phyloP scores from a whole-genome alignment of 805 yeast species.

The Danielia oregonensis region DNA sequence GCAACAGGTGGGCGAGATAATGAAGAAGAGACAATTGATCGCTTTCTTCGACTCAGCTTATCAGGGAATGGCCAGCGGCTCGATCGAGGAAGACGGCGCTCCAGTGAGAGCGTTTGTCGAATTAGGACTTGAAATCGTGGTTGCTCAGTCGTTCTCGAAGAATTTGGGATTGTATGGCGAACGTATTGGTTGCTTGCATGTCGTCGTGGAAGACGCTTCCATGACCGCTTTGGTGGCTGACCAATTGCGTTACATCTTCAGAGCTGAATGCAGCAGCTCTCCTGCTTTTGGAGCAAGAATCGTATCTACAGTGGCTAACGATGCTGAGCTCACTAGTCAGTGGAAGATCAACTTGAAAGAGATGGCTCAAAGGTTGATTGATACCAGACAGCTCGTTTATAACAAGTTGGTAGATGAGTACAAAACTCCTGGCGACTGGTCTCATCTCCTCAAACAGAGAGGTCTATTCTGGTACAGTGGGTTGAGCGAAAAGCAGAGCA shows the following conservation, averaged over 20 bases:
- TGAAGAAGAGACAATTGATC: neutral
- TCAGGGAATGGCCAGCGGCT: neutral
- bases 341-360: neutral
- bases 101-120: neutral
- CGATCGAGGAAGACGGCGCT: neutral
- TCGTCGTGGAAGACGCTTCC: neutral
- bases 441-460: neutral
- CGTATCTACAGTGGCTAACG: neutral
- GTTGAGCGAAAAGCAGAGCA: neutral
- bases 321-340: neutral
- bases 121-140: neutral
- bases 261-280: conserved; percentile 1
- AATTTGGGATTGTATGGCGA: conserved; percentile 1
- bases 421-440: neutral
- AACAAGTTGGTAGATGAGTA: neutral
- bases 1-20: neutral
- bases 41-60: conserved; percentile 1
- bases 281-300: neutral
- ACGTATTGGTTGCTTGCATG: neutral
- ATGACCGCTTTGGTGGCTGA: neutral
- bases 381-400: neutral
- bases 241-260: neutral
- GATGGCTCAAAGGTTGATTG: conserved; percentile 1
- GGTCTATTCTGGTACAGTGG: conserved; percentile 1
- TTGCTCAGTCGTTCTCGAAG: conserved; percentile 1